Conservation (phyloP, 2,329 filamentous ascomycete genomes). For the Knoxdaviesia capensis region DNA sequence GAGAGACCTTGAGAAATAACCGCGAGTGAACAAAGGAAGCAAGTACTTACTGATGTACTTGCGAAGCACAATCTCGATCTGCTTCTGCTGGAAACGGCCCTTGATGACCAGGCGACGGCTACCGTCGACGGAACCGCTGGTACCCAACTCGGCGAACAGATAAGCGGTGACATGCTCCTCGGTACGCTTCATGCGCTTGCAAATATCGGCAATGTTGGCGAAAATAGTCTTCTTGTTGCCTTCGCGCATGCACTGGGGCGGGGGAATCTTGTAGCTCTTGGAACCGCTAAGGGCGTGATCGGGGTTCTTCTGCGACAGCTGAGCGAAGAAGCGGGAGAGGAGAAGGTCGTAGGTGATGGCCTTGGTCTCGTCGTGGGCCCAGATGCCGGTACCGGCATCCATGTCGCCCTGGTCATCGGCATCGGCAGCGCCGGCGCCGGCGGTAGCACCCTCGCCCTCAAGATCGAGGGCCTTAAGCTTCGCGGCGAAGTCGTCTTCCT, state of each 20-base stretch:
- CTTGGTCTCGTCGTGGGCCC: conserved; percentile 61
- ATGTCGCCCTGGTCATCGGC: conserved; percentile 54
- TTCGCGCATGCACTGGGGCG: conserved; percentile 96
- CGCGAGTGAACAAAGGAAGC: neutral
- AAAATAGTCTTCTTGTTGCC: conserved; percentile 99
- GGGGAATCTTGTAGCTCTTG: conserved; percentile 98
- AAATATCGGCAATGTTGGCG: conserved; percentile 96
- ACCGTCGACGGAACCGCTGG: conserved; percentile 85
- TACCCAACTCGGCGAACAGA: conserved; percentile 94
- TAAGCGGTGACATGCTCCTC: conserved; percentile 97
- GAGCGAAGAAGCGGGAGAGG: conserved; percentile 80
- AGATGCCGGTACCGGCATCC: conserved; percentile 76
- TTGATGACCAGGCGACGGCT: conserved; percentile 90
- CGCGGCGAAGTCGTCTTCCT: conserved; percentile 41
- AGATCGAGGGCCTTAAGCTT: conserved; percentile 42
- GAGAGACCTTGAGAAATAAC: neutral
- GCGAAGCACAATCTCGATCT: conserved; percentile 91
- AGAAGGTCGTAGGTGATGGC: conserved; percentile 71
- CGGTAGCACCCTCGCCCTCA: conserved; percentile 43
- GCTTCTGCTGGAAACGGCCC: conserved; percentile 98
- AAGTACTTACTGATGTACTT: conserved; percentile 67
- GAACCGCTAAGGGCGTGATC: conserved; percentile 76
- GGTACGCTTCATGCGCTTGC: conserved; percentile 97
- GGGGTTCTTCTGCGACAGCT: conserved; percentile 89
- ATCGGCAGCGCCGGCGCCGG: conserved; percentile 25